Conservation (phyloP, 2,329 filamentous ascomycete genomes). For the Trichoderma koningii region DNA sequence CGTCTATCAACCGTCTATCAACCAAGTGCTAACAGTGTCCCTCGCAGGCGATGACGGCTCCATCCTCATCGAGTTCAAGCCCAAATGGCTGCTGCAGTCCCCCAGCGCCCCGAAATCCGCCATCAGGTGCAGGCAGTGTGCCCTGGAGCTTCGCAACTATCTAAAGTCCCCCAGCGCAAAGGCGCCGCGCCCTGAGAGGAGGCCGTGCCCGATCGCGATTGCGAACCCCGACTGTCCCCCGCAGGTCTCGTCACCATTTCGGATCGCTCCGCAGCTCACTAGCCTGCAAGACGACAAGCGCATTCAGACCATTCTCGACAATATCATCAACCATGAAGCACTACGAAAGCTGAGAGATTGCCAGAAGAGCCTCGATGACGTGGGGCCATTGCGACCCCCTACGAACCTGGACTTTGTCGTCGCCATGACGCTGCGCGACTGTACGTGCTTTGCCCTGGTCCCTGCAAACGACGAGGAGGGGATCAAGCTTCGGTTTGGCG, state of each 20-base stretch:
- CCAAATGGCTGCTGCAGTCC: slow-evolving; percentile 80
- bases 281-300: slow-evolving; percentile 38
- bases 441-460: slow-evolving; percentile 71
- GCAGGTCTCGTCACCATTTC: slow-evolving; percentile 47
- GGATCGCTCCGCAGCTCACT: slow-evolving; percentile 42
- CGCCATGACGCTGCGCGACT: slow-evolving; percentile 81
- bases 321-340: slow-evolving; percentile 41
- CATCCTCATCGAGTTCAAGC: slow-evolving; percentile 72
- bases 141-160: slow-evolving; percentile 48
- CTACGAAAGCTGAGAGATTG: slow-evolving; percentile 40
- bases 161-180: slow-evolving; percentile 40
- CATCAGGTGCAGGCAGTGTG: slow-evolving; percentile 74
- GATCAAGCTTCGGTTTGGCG: slow-evolving; percentile 65
- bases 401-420: slow-evolving; percentile 57
- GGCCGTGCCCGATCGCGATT: slow-evolving; percentile 68
- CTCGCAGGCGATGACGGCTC: slow-evolving; percentile 37
- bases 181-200: slow-evolving; percentile 41
- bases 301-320: slow-evolving; percentile 33
- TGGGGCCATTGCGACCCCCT: slow-evolving; percentile 47
- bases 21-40: slow-evolving; percentile 16
- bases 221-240: slow-evolving; percentile 52
- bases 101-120: slow-evolving; percentile 66
- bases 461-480: slow-evolving; percentile 32
- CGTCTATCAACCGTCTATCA: slow-evolving; percentile 7
- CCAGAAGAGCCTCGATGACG: slow-evolving; percentile 48